These are phyloP conservation scores for Quillaja saponaria DNA, from an alignment of 306 rosid genomes.

Conservation along the genomic window DNA sequence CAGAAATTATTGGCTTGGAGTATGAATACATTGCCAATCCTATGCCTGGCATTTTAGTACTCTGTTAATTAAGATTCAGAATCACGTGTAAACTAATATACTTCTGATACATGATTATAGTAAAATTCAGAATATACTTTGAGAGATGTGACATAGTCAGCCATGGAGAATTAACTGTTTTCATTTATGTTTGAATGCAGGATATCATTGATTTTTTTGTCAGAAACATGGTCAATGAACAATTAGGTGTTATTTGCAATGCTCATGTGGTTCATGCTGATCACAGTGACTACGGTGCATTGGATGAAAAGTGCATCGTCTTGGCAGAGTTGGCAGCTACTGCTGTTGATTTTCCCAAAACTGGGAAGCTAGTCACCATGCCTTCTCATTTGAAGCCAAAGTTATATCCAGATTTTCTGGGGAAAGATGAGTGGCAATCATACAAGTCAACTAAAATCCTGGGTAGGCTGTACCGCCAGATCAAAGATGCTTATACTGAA, in stretches of 20 bases:
- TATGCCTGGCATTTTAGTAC: too few species aligned
- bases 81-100: too few species aligned
- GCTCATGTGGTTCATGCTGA: constrained; percentile 98
- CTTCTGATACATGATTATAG: too few species aligned
- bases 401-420: constrained; percentile 90
- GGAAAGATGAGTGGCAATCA: constrained; percentile 64
- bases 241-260: constrained; percentile 76
- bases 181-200: constrained; percentile 42
- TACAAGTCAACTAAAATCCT: constrained; percentile 72
- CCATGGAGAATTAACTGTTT: too few species aligned
- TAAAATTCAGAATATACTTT: too few species aligned
- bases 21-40: too few species aligned
- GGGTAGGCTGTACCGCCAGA: constrained; percentile 70
- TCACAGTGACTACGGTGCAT: constrained; percentile 62
- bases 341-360: constrained; percentile 92
- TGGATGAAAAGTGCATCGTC: constrained; percentile 60
- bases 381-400: constrained; percentile 65
- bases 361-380: constrained; percentile 69
- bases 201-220: constrained; percentile 63
- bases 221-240: constrained; percentile 73
- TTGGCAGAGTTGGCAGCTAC: constrained; percentile 82
- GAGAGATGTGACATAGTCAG: too few species aligned
- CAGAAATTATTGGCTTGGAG: too few species aligned
- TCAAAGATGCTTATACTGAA: constrained; percentile 55
- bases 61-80: too few species aligned